Percentiles rank a stretch among this genome's conserved stretches.
Evolutionary conservation across 2,329 filamentous ascomycete genomes (phyloP).

Genomic region (Cordyceps cicadae): DNA sequence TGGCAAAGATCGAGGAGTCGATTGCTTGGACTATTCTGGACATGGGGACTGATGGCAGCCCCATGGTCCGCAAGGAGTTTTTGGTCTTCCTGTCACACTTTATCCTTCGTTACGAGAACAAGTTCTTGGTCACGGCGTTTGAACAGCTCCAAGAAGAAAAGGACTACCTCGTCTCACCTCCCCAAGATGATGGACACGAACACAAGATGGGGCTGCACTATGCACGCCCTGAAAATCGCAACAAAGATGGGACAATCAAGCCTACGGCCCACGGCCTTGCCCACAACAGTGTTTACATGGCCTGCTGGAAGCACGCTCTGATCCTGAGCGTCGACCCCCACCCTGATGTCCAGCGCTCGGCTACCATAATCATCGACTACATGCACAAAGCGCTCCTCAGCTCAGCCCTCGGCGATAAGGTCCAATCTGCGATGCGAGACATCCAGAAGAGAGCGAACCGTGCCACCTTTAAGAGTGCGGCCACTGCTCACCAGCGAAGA

Average conservation of each 20-base stretch:
- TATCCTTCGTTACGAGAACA: slow-evolving; percentile 80
- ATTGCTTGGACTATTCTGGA: slow-evolving; percentile 83
- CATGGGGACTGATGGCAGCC: slow-evolving; percentile 89
- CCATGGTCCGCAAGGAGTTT: slow-evolving; percentile 87
- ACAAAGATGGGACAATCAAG: slow-evolving; percentile 50
- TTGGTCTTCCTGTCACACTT: slow-evolving; percentile 91
- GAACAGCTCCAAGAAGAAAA: slow-evolving; percentile 84
- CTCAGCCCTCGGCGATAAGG: slow-evolving; percentile 64
- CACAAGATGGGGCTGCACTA: slow-evolving; percentile 58
- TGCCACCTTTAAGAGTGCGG: slow-evolving; percentile 36
- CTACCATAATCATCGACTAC: slow-evolving; percentile 76
- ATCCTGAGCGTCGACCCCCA: slow-evolving; percentile 91
- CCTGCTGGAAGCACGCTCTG: slow-evolving; percentile 88
- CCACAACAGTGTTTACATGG: slow-evolving; percentile 83
- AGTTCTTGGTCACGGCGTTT: slow-evolving; percentile 84
- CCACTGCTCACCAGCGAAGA: slow-evolving; percentile 35
- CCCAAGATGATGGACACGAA: slow-evolving; percentile 46
- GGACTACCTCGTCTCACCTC: slow-evolving; percentile 53
- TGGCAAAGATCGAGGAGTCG: slow-evolving; percentile 82
- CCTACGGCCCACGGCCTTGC: slow-evolving; percentile 54
- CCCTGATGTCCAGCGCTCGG: slow-evolving; percentile 82
- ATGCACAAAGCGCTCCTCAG: slow-evolving; percentile 70
- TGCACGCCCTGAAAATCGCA: slow-evolving; percentile 45
- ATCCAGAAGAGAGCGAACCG: slow-evolving; percentile 47
- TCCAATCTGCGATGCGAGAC: slow-evolving; percentile 67